A percentile compares a stretch with the other conserved stretches of the same genome.
phyloP scores from a whole-genome alignment of 371 early-diverging fungal species.

The Rhizopus stolonifer region DNA sequence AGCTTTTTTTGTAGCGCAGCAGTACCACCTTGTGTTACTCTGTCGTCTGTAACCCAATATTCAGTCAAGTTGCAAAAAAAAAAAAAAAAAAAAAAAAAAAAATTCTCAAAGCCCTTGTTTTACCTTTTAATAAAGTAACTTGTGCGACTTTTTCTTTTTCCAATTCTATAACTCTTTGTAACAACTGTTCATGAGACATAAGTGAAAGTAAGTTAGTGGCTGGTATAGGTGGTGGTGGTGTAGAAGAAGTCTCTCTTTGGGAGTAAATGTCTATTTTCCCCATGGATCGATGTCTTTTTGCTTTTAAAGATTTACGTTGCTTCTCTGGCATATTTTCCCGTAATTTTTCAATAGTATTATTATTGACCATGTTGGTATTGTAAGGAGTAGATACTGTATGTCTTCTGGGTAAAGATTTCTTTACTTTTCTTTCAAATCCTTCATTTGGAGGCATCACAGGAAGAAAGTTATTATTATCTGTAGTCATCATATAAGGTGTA shows the following conservation, averaged over 20 bases:
- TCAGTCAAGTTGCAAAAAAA: neutral
- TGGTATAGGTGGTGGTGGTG: slow-evolving; percentile 18
- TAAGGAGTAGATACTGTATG: slow-evolving; percentile 50
- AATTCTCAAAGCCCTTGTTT: slow-evolving; percentile 4
- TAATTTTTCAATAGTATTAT: neutral
- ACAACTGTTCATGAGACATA: slow-evolving; percentile 27
- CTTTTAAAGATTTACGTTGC: slow-evolving; percentile 31
- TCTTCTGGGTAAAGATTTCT: slow-evolving; percentile 38
- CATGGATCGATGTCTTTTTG: slow-evolving; percentile 40
- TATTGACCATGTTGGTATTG: slow-evolving; percentile 4
- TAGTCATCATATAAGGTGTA: slow-evolving; percentile 7
- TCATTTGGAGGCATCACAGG: slow-evolving; percentile 9
- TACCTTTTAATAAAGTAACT: slow-evolving; percentile 3
- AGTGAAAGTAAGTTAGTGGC: slow-evolving; percentile 9
- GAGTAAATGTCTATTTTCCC: slow-evolving; percentile 34
- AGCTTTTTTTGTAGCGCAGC: neutral
- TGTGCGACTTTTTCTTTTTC: slow-evolving; percentile 26
- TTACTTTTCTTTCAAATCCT: slow-evolving; percentile 16
- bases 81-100: slow-evolving; percentile 1
- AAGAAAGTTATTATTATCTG: neutral
- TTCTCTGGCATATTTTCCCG: slow-evolving; percentile 9
- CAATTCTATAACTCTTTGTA: slow-evolving; percentile 24
- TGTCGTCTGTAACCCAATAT: slow-evolving; percentile 16
- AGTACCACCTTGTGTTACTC: neutral
- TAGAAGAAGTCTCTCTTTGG: neutral